Evolutionary conservation across 805 yeast species (phyloP), one percentile per base, ranked within the genome.

Genomic region (Diddensiella santjacobensis): DNA sequence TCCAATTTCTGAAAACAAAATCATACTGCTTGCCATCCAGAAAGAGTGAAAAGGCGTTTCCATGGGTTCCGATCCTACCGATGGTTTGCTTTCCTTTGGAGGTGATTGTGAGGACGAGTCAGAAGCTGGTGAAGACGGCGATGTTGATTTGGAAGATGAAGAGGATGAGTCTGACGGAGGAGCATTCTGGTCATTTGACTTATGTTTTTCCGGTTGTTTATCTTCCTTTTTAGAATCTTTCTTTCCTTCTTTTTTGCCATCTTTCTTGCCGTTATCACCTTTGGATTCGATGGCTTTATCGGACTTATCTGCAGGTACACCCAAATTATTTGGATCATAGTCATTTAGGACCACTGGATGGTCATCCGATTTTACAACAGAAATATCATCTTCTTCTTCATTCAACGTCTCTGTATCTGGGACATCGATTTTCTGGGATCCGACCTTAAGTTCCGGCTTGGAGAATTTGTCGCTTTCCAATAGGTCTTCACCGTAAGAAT

Each of bases 1-100:
- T 51, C 99, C 99, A 50, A 93, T 84, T 67, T 93, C 99, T 23
- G 96, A 86, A n/a, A 89, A 86, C 26, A 87, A 70, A 61, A 93
- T 93, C 99, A 93, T 93, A 13, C 91, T 79, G 29, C 83, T 71
- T 1, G 98, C 79, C 83, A 91, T 80, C 50, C 86, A 58, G 57
- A 93, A 84, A 2, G 95, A 77, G 55, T 78, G 56, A 36, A 58
- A 42, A 17, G 54, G 48, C n/a, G 47, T 35, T 15, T 35, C 15
- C 13, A 8, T 8, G 24, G 38, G 40, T 3, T 43, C 31, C 11
- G 31, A 26, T 13, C 11, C 8, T 8, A 8, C 31, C 8, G 31
- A 26, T 13, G 13, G 8, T 26, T 8, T 26, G 17, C 31, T 23
- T 8, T 38, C 30, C 19, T 8, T 8, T 18, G 22, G n/a, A 4